Conservation (phyloP, 768 basidiomycete genomes). For the Kwoniella bestiolae region DNA sequence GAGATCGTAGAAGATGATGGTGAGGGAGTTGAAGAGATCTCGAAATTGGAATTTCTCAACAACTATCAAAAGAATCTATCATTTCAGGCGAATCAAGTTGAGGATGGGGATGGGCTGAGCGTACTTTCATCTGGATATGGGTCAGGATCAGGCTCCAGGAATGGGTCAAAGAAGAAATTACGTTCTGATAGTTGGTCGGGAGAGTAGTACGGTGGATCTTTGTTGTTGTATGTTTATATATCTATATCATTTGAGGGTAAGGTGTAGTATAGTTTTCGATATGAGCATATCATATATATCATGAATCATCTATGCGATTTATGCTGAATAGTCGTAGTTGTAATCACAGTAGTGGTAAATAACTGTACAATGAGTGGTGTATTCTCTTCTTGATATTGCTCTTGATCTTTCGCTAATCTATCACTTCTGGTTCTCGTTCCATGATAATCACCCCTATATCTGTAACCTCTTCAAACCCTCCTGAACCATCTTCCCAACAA, state of each 20-base stretch:
- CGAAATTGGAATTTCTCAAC: not conserved
- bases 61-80: not conserved
- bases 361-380: constrained; percentile 10
- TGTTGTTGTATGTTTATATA: no score
- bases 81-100: not conserved
- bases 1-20: not conserved
- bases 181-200: constrained; percentile 1
- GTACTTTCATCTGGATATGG: not conserved
- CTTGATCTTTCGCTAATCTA: not conserved
- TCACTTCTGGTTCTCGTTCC: not conserved
- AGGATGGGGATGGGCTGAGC: not conserved
- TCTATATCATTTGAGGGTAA: no score
- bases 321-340: no score
- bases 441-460: no score
- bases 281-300: not conserved
- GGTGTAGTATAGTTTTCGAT: not conserved
- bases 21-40: not conserved
- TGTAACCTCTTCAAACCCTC: constrained; percentile 48
- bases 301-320: constrained; percentile 1
- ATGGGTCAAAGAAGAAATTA: constrained; percentile 1
- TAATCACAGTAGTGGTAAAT: no score
- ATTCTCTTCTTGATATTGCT: not conserved
- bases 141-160: not conserved
- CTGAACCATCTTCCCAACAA: constrained; percentile 48
- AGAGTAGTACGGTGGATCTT: not conserved